Conservation (phyloP, 225 moss, liverwort and hornwort species). For the Neckera pumila region DNA sequence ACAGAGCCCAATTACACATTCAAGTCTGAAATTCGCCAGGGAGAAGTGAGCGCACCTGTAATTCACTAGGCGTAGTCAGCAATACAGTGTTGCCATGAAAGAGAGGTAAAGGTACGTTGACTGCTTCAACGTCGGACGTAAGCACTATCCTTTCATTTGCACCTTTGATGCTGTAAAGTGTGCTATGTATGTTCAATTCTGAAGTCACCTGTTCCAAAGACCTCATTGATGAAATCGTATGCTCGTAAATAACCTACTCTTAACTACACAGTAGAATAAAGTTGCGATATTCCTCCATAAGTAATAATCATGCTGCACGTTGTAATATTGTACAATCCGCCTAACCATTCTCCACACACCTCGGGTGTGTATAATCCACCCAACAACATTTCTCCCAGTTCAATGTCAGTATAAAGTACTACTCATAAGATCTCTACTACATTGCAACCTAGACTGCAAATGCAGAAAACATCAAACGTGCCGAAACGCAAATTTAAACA, state of each 20-base stretch:
- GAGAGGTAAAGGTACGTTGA: not conserved
- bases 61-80: conserved; percentile 31
- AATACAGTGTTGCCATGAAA: conserved; percentile 8
- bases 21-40: not conserved
- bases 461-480: not conserved
- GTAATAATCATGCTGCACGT: not conserved
- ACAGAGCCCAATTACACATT: not conserved
- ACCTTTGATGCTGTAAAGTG: conserved; percentile 15
- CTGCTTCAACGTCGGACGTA: conserved; percentile 4
- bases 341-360: not conserved
- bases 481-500: not conserved
- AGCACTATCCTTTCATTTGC: conserved; percentile 4
- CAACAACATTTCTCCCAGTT: not conserved
- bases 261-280: not conserved
- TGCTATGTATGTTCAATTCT: conserved; percentile 24
- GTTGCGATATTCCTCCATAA: not conserved
- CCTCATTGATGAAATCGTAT: not conserved
- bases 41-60: conserved; percentile 7
- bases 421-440: not conserved
- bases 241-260: not conserved
- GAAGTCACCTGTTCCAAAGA: conserved; percentile 21
- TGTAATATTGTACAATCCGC: not conserved
- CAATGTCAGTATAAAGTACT: not conserved
- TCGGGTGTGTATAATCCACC: not conserved
- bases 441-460: not conserved